Base-by-base conservation (phyloP, 371 early-diverging fungal genomes). In the Mortierella sp. region DNA sequence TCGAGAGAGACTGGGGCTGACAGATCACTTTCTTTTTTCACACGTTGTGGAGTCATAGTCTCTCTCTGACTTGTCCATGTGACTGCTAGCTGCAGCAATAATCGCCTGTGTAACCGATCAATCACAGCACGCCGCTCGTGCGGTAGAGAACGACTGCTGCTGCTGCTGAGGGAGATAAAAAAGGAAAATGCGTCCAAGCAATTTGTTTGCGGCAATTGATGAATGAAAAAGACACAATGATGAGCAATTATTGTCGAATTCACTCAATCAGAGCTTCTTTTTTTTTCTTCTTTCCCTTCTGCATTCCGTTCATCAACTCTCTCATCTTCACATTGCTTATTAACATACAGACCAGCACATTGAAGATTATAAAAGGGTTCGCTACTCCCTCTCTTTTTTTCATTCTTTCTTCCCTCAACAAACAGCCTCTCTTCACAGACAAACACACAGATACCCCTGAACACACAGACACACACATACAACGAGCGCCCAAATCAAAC, bases 221-320 rank as follows among this genome's bases (percentile, higher is more conserved):
- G 47, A 54, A 26, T 9, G 55, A 34, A 42, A 54, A 74, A 74
- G 68, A 68, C 38, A 38, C n/a, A 31, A 48, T 45, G 42, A 42
- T 60, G 42, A 19, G 26, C 26, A 26, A 65, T 75, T 65, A 65
- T 75, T 65, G 34, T 34, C 19, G 24, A 75, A 57, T 48, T 65
- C 50, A 50, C 75, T 16, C 44, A 54, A 16, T 8, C 70, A 21
- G 10, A 14, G 26, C 24, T 70, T 42, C 8, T 6, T 44, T 45
- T 50, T 28, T 47, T 73, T 42, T 73, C 34, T 28, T 47, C 73
- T 42, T 73, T 65, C 55, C 52, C 24, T 38, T 38, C 58, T 47
- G 8, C 55, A 76, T n/a, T 21, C 34, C 34, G 42, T 52, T 11
- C 55, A 77, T 5, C 19, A 52, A 31, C 28, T 60, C 34, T 48